Evolutionary conservation across 148 eudicot species (phyloP).

Genomic region (Drosera capensis): DNA sequence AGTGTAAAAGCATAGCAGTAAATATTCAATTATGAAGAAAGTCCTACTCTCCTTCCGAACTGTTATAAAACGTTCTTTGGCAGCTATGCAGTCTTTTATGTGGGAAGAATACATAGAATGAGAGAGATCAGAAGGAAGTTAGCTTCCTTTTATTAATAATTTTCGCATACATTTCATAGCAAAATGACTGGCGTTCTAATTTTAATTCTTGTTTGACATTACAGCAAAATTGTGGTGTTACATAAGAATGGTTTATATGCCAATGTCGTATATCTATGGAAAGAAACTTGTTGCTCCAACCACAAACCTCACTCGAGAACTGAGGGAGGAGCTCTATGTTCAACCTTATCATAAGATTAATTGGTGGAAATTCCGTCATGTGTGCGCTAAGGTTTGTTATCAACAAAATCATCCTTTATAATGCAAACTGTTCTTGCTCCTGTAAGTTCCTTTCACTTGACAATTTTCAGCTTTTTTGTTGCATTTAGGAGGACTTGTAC

Average conservation of each 20-base stretch:
- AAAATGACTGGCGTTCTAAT: not conserved
- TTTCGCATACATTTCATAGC: not conserved
- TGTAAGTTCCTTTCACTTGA: not conserved
- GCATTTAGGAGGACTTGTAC: constrained; percentile 14
- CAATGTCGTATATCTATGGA: constrained; percentile 33
- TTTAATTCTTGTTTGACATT: not conserved
- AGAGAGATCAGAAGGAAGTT: too few species aligned
- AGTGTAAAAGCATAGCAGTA: too few species aligned
- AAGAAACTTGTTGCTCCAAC: constrained; percentile 30
- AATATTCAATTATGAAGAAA: too few species aligned
- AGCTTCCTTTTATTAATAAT: not conserved
- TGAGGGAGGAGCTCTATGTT: constrained; percentile 22
- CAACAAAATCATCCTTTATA: too few species aligned
- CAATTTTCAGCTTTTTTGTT: not conserved
- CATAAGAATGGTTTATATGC: constrained; percentile 17
- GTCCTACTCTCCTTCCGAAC: too few species aligned
- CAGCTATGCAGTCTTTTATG: too few species aligned
- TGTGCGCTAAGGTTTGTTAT: constrained; percentile 15
- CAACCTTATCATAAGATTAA: constrained; percentile 16
- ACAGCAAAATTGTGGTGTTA: constrained; percentile 28
- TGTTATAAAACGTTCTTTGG: too few species aligned
- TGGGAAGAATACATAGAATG: too few species aligned
- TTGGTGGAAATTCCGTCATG: constrained; percentile 22
- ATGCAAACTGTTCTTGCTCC: too few species aligned
- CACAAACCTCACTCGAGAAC: constrained; percentile 15